Percentiles rank a stretch among this genome's conserved stretches.
phyloP scores from a whole-genome alignment of 2,329 filamentous ascomycete genomes.

The Fusarium ramigenum region DNA sequence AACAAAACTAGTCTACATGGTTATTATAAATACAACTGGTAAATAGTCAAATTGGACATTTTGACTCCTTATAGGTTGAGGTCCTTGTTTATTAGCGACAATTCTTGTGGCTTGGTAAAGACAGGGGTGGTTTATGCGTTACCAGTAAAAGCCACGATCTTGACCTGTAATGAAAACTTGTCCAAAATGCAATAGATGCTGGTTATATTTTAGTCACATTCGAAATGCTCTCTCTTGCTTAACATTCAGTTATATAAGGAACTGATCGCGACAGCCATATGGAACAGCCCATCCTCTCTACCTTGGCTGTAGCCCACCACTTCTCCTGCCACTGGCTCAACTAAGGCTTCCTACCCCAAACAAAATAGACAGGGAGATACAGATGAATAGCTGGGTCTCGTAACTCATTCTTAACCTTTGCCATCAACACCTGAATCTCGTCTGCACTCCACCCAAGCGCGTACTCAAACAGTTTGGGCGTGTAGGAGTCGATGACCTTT shows the following conservation, averaged over 20 bases:
- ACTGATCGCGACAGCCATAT: no score
- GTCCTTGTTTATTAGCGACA: neutral
- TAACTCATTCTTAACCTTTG: slow-evolving; percentile 28
- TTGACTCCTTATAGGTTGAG: neutral
- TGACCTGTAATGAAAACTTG: no score
- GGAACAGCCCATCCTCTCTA: neutral
- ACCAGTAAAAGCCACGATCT: neutral
- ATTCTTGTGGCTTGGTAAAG: neutral
- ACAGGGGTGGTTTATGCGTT: neutral
- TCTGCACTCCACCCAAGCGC: slow-evolving; percentile 25
- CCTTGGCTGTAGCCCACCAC: neutral
- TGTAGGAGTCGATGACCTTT: slow-evolving; percentile 26
- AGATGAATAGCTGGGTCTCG: slow-evolving; percentile 21
- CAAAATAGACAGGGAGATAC: slow-evolving; percentile 22
- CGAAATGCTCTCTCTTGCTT: no score
- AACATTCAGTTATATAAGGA: no score
- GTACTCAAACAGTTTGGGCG: slow-evolving; percentile 20
- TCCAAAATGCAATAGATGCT: no score
- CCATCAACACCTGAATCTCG: slow-evolving; percentile 27
- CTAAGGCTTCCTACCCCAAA: slow-evolving; percentile 23
- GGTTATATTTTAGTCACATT: no score
- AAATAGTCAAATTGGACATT: neutral
- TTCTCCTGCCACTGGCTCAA: accelerated
- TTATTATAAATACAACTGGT: neutral
- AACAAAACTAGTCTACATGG: neutral